Conservation (phyloP, 23 red algal genomes). For the Agarophyton chilense region DNA sequence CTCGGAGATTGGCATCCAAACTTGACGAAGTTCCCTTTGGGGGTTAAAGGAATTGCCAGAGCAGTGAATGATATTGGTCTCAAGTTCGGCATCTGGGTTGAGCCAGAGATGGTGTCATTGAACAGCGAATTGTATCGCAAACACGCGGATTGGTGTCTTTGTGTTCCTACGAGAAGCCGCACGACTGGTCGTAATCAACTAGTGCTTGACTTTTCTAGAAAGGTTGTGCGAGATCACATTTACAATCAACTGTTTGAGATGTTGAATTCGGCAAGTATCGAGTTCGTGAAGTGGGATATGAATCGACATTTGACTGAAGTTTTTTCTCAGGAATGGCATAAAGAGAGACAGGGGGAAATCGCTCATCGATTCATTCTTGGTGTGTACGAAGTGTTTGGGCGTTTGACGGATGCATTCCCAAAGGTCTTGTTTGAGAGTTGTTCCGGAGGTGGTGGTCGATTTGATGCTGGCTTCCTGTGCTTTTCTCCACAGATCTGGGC, state of each 20-base stretch:
- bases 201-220: slow-evolving; percentile 91
- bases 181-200: slow-evolving; percentile 95
- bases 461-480: slow-evolving; percentile 93
- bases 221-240: slow-evolving; percentile 88
- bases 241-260: slow-evolving; percentile 68
- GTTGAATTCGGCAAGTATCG: slow-evolving; percentile 60
- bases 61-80: slow-evolving; percentile 80
- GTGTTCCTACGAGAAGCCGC: slow-evolving; percentile 79
- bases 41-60: slow-evolving; percentile 77
- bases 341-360: slow-evolving; percentile 87
- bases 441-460: slow-evolving; percentile 91
- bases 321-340: slow-evolving; percentile 84
- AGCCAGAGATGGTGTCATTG: slow-evolving; percentile 98
- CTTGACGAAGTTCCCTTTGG: slow-evolving; percentile 81
- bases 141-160: slow-evolving; percentile 93
- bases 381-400: slow-evolving; percentile 92
- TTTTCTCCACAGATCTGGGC: slow-evolving; percentile 95
- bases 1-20: slow-evolving; percentile 97
- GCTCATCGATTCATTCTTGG: slow-evolving; percentile 92
- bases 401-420: slow-evolving; percentile 81
- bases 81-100: slow-evolving; percentile 96
- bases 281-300: slow-evolving; percentile 98
- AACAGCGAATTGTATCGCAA: slow-evolving; percentile 80
- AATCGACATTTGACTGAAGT: slow-evolving; percentile 97
- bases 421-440: slow-evolving; percentile 97